Evolutionary conservation across 352 stramenopile genomes (phyloP), one percentile per base, ranked within the genome.

Genomic region (Phytophthora cactorum): DNA sequence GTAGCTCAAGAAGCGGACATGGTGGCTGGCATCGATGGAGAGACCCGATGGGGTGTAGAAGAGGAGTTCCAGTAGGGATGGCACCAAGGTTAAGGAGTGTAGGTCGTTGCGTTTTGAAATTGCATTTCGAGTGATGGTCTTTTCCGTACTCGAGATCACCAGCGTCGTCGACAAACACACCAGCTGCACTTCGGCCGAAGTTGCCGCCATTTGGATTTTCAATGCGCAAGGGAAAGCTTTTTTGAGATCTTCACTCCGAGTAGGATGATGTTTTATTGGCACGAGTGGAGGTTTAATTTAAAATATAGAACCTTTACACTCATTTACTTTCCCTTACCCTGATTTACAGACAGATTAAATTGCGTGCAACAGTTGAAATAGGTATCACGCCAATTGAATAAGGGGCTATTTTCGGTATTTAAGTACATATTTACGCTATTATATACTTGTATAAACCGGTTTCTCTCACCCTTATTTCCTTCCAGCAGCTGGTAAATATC

Each of bases 141-240:
- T 79, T 44, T 78, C 72, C 29, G 83, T 65, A 63, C 79, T 86
- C 10, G 81, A 75, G 75, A 90, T 84, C 28, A 88, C 79, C 5
- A 90, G 71, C 71, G 81, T 76, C 59, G 78, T 57, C 36, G 61
- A 46, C 49, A 90, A 64, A 61, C 81, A 88, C 25, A 90, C 74
- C 22, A 90, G 74, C 63, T 90, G 77, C 70, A 90, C 81, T 36
- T 77, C 71, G n/a, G 75, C 34, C 22, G 57, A 70, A 39, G 63
- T 72, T 15, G 22, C 28, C 53, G 52, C 52, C 22, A 39, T 41
- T 41, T 28, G 36, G 17, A 22, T 45, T 22, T 45, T 45, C 12
- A 45, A 45, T 45, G 39, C 3, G n/a, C 10, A 59, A 59, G 52
- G 46, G 52, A 31, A 59, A 50, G 22, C 8, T 12, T 25, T 41